These are phyloP conservation scores for Linnemannia zychae DNA, from an alignment of 192 early-diverging fungal genomes.

Conservation along the genomic window DNA sequence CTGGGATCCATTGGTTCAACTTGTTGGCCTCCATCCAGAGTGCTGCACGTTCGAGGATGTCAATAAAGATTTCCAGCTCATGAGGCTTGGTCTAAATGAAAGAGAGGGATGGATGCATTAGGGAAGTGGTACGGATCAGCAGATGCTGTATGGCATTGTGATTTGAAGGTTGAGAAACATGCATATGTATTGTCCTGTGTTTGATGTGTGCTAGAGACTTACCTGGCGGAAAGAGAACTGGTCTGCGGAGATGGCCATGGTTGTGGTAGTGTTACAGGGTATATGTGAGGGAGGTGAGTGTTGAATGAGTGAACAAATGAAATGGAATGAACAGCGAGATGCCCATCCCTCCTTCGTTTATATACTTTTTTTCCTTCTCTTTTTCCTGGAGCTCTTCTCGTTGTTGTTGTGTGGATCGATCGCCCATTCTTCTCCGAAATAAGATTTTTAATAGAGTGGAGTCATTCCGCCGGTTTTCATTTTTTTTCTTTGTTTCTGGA, in stretches of 20 bases:
- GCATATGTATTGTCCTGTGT: background rate
- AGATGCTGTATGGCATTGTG: background rate
- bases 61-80: conserved; percentile 52
- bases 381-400: background rate
- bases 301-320: background rate
- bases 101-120: background rate
- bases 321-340: background rate
- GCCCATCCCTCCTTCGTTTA: conserved; percentile 1
- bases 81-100: conserved; percentile 21
- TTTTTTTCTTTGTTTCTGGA: background rate
- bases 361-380: conserved; percentile 8
- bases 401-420: background rate
- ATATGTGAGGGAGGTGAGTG: background rate
- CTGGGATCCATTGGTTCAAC: conserved; percentile 52
- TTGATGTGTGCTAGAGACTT: background rate
- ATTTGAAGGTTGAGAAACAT: background rate
- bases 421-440: background rate
- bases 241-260: conserved; percentile 36
- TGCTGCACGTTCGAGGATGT: conserved; percentile 50
- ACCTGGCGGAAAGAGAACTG: conserved; percentile 40
- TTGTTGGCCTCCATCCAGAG: conserved; percentile 52
- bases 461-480: conserved; percentile 1
- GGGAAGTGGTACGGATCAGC: background rate
- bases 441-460: background rate
- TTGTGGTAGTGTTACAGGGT: background rate